These are phyloP conservation scores for Laguncularia racemosa DNA, from an alignment of 345 rosid species.

Conservation along the genomic window DNA sequence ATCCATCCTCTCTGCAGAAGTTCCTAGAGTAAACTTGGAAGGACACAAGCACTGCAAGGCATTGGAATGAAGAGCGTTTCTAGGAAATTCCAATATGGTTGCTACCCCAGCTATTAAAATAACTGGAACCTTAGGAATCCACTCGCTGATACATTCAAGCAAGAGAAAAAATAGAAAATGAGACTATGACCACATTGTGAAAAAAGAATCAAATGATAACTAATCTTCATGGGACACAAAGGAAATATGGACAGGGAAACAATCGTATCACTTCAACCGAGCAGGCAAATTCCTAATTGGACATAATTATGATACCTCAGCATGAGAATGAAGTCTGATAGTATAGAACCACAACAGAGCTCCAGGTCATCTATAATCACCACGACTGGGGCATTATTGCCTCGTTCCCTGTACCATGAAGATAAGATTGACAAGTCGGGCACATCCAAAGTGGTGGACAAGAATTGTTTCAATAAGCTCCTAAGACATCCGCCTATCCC, in stretches of 20 bases:
- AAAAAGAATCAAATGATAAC: background rate
- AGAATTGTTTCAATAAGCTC: conserved; percentile 72
- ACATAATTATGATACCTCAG: conserved; percentile 40
- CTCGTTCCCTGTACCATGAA: conserved; percentile 69
- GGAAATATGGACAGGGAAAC: background rate
- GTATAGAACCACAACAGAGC: conserved; percentile 66
- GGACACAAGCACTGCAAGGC: conserved; percentile 59
- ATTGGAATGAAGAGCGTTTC: conserved; percentile 49
- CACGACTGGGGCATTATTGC: conserved; percentile 36
- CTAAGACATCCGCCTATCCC: conserved; percentile 79
- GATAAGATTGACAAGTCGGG: conserved; percentile 70
- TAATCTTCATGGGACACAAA: background rate
- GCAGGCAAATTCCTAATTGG: background rate
- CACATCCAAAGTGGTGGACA: conserved; percentile 61
- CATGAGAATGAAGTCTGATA: conserved; percentile 72
- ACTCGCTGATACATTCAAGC: conserved; percentile 47
- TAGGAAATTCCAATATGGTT: conserved; percentile 68
- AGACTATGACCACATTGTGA: background rate
- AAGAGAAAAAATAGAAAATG: background rate
- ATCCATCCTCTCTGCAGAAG: conserved; percentile 82
- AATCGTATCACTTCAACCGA: too few species aligned
- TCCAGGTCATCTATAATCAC: conserved; percentile 74
- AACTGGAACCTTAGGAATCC: conserved; percentile 77
- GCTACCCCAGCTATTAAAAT: conserved; percentile 79
- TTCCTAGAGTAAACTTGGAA: conserved; percentile 61